phyloP scores from a whole-genome alignment of 345 rosid species.

The Gossypium arboreum region DNA sequence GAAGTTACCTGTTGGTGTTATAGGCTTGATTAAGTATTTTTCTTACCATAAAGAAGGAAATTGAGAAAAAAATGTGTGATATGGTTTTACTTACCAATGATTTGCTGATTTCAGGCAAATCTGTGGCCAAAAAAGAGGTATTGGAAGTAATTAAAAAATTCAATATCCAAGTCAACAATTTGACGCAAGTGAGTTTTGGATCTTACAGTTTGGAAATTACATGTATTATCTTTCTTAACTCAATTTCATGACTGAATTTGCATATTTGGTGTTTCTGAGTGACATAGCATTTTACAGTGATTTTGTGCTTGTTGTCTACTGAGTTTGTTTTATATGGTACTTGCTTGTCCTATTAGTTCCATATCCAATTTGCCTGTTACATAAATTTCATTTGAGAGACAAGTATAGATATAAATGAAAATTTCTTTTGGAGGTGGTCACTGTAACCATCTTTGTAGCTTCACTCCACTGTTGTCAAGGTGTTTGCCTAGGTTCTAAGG shows the following conservation, averaged over 20 bases:
- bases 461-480: not conserved
- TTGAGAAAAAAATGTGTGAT: not conserved
- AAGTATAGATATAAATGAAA: not conserved
- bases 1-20: not conserved
- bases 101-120: slow-evolving; percentile 46
- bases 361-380: not conserved
- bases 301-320: not conserved
- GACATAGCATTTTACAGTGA: not conserved
- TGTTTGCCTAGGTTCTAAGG: not conserved
- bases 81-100: slow-evolving; percentile 7
- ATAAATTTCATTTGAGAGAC: not conserved
- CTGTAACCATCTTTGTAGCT: not conserved
- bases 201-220: slow-evolving; percentile 8
- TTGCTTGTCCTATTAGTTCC: not conserved
- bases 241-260: not conserved
- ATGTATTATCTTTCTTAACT: not conserved
- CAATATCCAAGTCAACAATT: slow-evolving; percentile 96
- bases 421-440: not conserved
- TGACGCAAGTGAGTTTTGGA: slow-evolving; percentile 68
- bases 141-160: slow-evolving; percentile 55
- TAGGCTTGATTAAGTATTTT: not conserved
- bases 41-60: not conserved
- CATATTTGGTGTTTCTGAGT: not conserved
- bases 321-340: not conserved
- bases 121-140: slow-evolving; percentile 55